phyloP scores from a whole-genome alignment of 2,329 filamentous ascomycete species.

The Ambrosiella xylebori region DNA sequence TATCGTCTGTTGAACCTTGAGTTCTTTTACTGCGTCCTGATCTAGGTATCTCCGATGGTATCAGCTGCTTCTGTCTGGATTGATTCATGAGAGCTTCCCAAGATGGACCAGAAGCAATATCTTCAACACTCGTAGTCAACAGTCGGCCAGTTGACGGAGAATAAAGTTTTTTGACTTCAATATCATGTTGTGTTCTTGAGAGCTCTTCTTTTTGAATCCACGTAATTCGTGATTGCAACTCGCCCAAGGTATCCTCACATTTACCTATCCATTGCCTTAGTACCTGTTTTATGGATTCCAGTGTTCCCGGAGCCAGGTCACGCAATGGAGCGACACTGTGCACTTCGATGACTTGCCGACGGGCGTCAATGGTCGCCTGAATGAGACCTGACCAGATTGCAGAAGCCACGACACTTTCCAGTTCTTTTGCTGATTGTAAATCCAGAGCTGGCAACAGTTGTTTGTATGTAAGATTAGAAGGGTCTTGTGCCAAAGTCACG shows the following conservation, averaged over 20 bases:
- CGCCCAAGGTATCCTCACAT: constrained; percentile 54
- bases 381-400: constrained; percentile 78
- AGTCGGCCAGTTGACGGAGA: neutral
- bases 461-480: constrained; percentile 53
- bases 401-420: constrained; percentile 74
- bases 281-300: constrained; percentile 49
- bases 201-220: neutral
- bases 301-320: constrained; percentile 59
- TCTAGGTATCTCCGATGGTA: neutral
- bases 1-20: constrained; percentile 29
- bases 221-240: constrained; percentile 59
- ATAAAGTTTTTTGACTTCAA: constrained; percentile 4
- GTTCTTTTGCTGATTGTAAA: constrained; percentile 46
- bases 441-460: constrained; percentile 49
- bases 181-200: constrained; percentile 18
- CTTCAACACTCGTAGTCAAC: no score
- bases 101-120: no score
- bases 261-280: constrained; percentile 63
- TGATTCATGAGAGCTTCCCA: no score
- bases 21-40: constrained; percentile 8
- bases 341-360: constrained; percentile 55
- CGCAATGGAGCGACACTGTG: constrained; percentile 70
- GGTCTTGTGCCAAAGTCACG: constrained; percentile 57
- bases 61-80: no score
- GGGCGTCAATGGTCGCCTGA: constrained; percentile 66